A percentile compares a stretch with the other conserved stretches of the same genome.
These are phyloP conservation scores for Pezicula carpinea DNA, from an alignment of 2,329 filamentous ascomycete genomes.

Conservation along the genomic window DNA sequence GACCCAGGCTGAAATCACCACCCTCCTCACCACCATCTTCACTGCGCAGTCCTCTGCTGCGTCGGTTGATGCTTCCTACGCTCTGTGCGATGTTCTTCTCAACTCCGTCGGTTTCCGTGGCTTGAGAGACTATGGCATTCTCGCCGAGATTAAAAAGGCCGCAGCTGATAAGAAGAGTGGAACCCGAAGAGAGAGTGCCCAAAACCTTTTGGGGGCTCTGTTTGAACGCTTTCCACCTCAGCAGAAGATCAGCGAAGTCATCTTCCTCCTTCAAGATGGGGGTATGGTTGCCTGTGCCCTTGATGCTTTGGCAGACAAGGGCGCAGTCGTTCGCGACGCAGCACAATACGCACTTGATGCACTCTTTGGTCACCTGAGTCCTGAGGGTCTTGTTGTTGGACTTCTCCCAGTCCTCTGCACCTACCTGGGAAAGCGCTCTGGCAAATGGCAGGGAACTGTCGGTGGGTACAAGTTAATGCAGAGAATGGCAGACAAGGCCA, in stretches of 20 bases:
- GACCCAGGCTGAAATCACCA: constrained; percentile 60
- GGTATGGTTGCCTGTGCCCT: constrained; percentile 68
- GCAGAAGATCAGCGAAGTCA: constrained; percentile 73
- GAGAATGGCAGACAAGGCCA: constrained; percentile 91
- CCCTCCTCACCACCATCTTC: constrained; percentile 64
- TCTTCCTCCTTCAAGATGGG: constrained; percentile 78
- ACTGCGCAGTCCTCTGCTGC: constrained; percentile 47
- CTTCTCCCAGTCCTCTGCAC: constrained; percentile 70
- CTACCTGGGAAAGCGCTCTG: constrained; percentile 78
- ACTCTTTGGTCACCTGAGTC: constrained; percentile 71
- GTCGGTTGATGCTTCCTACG: constrained; percentile 59
- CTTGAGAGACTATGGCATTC: constrained; percentile 54
- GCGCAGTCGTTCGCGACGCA: constrained; percentile 79
- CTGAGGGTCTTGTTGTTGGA: constrained; percentile 79
- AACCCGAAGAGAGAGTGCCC: constrained; percentile 78
- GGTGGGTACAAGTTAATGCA: constrained; percentile 81
- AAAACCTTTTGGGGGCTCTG: constrained; percentile 90
- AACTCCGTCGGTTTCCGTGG: constrained; percentile 62
- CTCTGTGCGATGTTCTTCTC: constrained; percentile 57
- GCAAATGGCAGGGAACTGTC: constrained; percentile 96
- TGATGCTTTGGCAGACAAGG: constrained; percentile 87
- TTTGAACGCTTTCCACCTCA: constrained; percentile 83
- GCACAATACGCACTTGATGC: constrained; percentile 93
- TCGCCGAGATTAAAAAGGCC: constrained; percentile 67
- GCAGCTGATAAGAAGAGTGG: constrained; percentile 92